These are phyloP conservation scores for Phytophthora pisi DNA, from an alignment of 352 stramenopile species.

Conservation along the genomic window DNA sequence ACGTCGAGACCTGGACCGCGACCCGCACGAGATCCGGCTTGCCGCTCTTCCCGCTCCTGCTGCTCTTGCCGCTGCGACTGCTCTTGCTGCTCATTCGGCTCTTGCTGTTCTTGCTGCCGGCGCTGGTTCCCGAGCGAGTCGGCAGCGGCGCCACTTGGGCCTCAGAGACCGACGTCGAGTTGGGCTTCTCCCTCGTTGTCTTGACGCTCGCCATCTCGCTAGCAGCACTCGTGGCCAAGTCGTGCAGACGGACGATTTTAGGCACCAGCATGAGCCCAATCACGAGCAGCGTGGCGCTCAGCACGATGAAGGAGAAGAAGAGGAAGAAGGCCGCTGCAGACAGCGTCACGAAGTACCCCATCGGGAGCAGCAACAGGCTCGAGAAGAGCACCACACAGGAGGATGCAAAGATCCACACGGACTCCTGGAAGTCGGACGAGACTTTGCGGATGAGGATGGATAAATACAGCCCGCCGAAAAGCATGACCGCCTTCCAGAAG, in stretches of 20 bases:
- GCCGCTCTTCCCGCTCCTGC: background rate
- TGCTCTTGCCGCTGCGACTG: conserved; percentile 12
- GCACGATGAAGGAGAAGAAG: conserved; percentile 40
- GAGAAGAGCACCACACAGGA: conserved; percentile 47
- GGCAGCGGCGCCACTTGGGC: conserved; percentile 18
- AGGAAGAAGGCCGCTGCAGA: conserved; percentile 40
- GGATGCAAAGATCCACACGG: conserved; percentile 60
- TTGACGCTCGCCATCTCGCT: conserved; percentile 8
- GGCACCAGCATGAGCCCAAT: conserved; percentile 46
- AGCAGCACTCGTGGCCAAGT: conserved; percentile 6
- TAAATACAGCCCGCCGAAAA: conserved; percentile 46
- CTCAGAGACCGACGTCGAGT: conserved; percentile 16
- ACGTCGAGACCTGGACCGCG: conserved; percentile 1
- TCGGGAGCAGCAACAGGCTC: conserved; percentile 44
- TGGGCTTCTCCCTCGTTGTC: conserved; percentile 9
- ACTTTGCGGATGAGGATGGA: conserved; percentile 62
- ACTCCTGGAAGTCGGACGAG: conserved; percentile 56
- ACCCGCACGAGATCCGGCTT: conserved; percentile 27
- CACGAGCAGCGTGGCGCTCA: conserved; percentile 37
- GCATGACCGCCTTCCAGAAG: conserved; percentile 53
- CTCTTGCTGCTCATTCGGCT: conserved; percentile 3
- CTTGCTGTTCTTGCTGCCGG: conserved; percentile 16
- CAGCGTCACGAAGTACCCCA: conserved; percentile 56
- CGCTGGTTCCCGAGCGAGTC: conserved; percentile 1
- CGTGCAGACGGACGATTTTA: conserved; percentile 38